These are phyloP conservation scores for Melastoma malabathricum DNA, from an alignment of 345 rosid species.

Conservation along the genomic window DNA sequence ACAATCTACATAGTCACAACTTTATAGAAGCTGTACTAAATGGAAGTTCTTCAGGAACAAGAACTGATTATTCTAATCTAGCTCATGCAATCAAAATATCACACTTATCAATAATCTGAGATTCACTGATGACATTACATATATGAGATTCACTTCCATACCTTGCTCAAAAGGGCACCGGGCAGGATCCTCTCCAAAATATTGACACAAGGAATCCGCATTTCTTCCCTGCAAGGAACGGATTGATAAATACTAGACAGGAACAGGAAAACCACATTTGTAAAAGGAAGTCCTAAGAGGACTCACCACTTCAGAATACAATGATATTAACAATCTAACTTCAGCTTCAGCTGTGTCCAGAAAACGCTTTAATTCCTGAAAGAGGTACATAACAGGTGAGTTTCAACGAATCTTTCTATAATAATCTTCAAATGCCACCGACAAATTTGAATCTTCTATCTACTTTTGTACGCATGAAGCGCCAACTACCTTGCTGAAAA, in stretches of 20 bases:
- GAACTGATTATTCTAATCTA: too few relatives aligned
- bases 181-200: conserved; percentile 96
- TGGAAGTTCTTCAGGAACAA: too few relatives aligned
- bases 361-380: conserved; percentile 67
- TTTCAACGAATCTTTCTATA: not conserved
- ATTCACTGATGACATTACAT: too few relatives aligned
- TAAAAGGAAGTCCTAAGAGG: conserved; percentile 1
- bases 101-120: too few relatives aligned
- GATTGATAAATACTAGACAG: conserved; percentile 2
- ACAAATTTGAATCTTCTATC: too few relatives aligned
- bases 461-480: too few relatives aligned
- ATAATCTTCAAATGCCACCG: too few relatives aligned
- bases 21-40: too few relatives aligned
- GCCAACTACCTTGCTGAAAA: too few relatives aligned
- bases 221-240: conserved; percentile 66
- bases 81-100: too few relatives aligned
- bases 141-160: conserved; percentile 8
- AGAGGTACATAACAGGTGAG: not conserved
- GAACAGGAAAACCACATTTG: not conserved
- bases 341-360: conserved; percentile 86
- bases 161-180: conserved; percentile 99
- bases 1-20: too few relatives aligned
- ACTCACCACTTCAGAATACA: conserved; percentile 87
- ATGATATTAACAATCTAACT: conserved; percentile 59
- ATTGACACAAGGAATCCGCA: conserved; percentile 91